These are phyloP conservation scores for Wallacemonas sp. DNA, from an alignment of 208 protist species.

Conservation along the genomic window DNA sequence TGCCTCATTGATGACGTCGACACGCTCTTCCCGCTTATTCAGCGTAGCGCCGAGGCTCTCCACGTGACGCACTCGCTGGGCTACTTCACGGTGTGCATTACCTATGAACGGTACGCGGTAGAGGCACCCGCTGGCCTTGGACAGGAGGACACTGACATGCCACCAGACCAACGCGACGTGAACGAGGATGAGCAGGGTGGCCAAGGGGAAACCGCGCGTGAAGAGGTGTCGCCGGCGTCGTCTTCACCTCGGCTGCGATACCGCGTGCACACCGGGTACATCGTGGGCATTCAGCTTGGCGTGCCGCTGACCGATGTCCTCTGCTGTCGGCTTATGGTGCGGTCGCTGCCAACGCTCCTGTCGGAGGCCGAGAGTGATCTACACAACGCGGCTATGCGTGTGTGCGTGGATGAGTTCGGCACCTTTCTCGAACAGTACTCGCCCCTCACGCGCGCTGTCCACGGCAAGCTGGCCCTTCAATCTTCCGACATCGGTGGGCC, in stretches of 20 bases:
- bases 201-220: too few species aligned
- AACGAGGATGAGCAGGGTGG: too few species aligned
- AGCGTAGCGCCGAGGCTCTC: slow-evolving; percentile 32
- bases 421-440: slow-evolving; percentile 75
- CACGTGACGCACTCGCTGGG: slow-evolving; percentile 64
- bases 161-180: too few species aligned
- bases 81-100: slow-evolving; percentile 45
- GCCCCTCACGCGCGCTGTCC: slow-evolving; percentile 45
- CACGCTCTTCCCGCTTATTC: slow-evolving; percentile 14
- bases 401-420: slow-evolving; percentile 52
- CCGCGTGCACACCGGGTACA: slow-evolving; percentile 26
- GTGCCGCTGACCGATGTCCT: slow-evolving; percentile 47
- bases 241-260: too few species aligned
- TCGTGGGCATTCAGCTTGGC: slow-evolving; percentile 67
- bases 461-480: slow-evolving; percentile 65
- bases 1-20: slow-evolving; percentile 4
- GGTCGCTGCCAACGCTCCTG: slow-evolving; percentile 39
- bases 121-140: too few species aligned
- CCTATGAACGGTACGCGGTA: slow-evolving; percentile 10
- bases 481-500: slow-evolving; percentile 44
- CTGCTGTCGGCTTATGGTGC: slow-evolving; percentile 53
- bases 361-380: slow-evolving; percentile 42
- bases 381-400: slow-evolving; percentile 74
- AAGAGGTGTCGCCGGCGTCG: too few species aligned
- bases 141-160: too few species aligned